Conservation (phyloP, 2,329 filamentous ascomycete genomes). For the Clarireedia paspali region DNA sequence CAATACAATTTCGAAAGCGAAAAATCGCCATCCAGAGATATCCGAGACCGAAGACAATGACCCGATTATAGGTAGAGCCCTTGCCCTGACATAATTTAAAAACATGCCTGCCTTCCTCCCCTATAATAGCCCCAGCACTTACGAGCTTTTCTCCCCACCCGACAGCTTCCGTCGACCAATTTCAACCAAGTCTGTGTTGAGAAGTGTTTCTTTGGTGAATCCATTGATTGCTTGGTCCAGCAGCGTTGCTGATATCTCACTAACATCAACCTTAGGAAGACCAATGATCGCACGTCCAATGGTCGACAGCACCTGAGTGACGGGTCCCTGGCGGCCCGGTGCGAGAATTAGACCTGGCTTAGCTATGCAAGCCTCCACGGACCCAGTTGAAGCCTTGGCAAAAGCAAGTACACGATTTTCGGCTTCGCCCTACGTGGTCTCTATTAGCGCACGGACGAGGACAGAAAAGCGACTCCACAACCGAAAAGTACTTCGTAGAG, state of each 20-base stretch:
- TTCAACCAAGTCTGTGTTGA: background rate
- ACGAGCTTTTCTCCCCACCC: slow-evolving; percentile 1
- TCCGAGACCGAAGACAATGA: no score
- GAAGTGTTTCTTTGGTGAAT: background rate
- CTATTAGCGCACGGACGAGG: background rate
- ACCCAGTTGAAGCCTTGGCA: slow-evolving; percentile 32
- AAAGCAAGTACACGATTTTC: slow-evolving; percentile 37
- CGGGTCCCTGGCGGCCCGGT: slow-evolving; percentile 17
- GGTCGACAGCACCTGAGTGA: slow-evolving; percentile 17
- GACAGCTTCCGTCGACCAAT: slow-evolving; percentile 15
- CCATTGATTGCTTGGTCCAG: slow-evolving; percentile 31
- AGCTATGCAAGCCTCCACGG: slow-evolving; percentile 33
- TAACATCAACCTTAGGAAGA: slow-evolving; percentile 31
- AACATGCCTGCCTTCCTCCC: no score
- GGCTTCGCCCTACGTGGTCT: slow-evolving; percentile 35
- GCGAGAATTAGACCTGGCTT: slow-evolving; percentile 38
- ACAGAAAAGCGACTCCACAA: background rate
- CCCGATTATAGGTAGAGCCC: no score
- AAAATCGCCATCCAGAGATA: no score
- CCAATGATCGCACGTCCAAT: slow-evolving; percentile 21
- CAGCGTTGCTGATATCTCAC: slow-evolving; percentile 36
- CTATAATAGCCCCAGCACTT: no score
- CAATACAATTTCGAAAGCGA: no score
- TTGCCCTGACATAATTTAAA: no score
- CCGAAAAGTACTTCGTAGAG: background rate